These are phyloP conservation scores for Lipomyces japonicus DNA, from an alignment of 805 yeast genomes.

Conservation along the genomic window DNA sequence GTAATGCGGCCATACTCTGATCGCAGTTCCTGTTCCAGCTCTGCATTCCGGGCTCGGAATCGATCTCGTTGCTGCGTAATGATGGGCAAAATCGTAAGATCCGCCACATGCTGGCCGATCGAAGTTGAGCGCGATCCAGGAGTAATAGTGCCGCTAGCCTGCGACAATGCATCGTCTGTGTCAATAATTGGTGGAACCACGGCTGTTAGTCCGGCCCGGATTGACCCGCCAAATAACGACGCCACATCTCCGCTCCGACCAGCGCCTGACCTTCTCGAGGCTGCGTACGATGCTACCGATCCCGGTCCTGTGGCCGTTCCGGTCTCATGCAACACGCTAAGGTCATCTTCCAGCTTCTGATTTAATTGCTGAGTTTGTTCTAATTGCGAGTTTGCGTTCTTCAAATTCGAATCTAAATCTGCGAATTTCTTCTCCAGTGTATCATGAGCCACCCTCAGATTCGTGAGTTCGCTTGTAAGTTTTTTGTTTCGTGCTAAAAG, in stretches of 20 bases:
- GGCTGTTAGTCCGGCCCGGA: constrained; percentile 17
- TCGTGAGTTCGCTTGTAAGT: constrained; percentile 65
- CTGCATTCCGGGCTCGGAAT: constrained; percentile 75
- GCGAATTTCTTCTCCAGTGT: constrained; percentile 44
- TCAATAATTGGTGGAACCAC: background rate
- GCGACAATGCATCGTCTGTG: constrained; percentile 5
- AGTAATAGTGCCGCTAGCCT: constrained; percentile 7
- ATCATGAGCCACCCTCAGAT: constrained; percentile 57
- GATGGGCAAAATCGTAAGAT: constrained; percentile 60
- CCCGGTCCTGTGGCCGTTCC: constrained; percentile 20
- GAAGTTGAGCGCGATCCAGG: constrained; percentile 8
- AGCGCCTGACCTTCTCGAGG: constrained; percentile 21
- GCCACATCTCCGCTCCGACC: constrained; percentile 17
- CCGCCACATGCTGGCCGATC: constrained; percentile 25
- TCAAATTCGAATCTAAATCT: constrained; percentile 42
- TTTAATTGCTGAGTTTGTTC: constrained; percentile 47
- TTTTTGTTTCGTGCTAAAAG: constrained; percentile 68
- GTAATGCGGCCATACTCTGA: constrained; percentile 51
- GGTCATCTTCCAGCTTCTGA: constrained; percentile 66
- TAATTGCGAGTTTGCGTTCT: constrained; percentile 40
- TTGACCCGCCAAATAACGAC: constrained; percentile 23
- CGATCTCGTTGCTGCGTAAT: constrained; percentile 94
- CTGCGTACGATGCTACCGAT: constrained; percentile 23
- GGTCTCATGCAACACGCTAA: constrained; percentile 54
- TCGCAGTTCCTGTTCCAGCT: constrained; percentile 76